Conservation (phyloP, 495 filamentous ascomycete genomes). For the Parmelia sp. region DNA sequence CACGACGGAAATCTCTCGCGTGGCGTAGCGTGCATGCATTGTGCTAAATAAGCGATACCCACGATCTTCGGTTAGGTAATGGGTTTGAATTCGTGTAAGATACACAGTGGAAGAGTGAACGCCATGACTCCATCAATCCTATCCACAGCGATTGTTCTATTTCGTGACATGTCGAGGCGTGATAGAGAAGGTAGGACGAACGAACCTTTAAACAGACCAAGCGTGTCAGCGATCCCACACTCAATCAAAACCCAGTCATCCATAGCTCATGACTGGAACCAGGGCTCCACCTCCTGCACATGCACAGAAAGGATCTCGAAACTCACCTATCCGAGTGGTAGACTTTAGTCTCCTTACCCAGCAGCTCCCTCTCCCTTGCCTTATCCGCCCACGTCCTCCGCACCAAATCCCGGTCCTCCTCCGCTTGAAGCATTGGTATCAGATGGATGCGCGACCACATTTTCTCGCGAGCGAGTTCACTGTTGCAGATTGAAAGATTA, state of each 20-base stretch:
- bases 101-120: constrained; percentile 7
- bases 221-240: constrained; percentile 1
- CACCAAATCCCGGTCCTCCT: constrained; percentile 91
- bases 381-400: constrained; percentile 76
- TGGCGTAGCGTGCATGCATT: constrained; percentile 7
- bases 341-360: constrained; percentile 70
- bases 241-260: neutral
- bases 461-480: constrained; percentile 92
- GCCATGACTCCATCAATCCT: constrained; percentile 12
- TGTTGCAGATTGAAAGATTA: constrained; percentile 30
- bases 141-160: neutral
- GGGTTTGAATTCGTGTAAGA: constrained; percentile 10
- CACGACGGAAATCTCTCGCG: neutral
- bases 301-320: too few species aligned
- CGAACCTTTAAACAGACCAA: constrained; percentile 48
- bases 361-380: constrained; percentile 79
- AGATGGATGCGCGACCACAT: constrained; percentile 94
- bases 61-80: neutral
- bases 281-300: too few species aligned
- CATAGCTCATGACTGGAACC: neutral
- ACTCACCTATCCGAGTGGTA: constrained; percentile 86
- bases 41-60: neutral
- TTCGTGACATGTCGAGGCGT: constrained; percentile 51
- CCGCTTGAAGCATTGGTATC: constrained; percentile 86
- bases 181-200: constrained; percentile 63